Base-by-base conservation (phyloP, 2,329 filamentous ascomycete species). In the Plenodomus lindquistii region DNA sequence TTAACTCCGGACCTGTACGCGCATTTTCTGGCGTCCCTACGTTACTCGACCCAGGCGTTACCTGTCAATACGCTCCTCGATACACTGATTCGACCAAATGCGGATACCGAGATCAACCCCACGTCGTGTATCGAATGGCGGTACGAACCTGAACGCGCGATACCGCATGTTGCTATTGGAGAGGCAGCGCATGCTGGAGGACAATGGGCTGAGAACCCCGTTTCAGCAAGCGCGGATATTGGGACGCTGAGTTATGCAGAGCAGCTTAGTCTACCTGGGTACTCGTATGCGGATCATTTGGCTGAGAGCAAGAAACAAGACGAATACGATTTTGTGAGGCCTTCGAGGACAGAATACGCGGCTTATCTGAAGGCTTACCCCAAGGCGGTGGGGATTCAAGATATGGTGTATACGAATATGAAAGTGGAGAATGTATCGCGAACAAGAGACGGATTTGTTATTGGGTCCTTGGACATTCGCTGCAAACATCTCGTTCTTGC, bases 161-260 rank as follows among this genome's bases (percentile, higher is more conserved):
- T 84, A 4, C 64, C 77, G 8, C 83, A 85, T 61, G 55, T 82
- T 19, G 76, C 81, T 2, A 71, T 85, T 44, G 83, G 82, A 15
- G 73, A 80, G 47, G 73, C 80, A 0, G 46, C 68, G 8, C 66
- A 74, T 35, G 73, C 81, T 1, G 83, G 83, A 15, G 83, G 83
- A 6, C 82, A 85, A 62, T 85, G 83, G 83, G 79, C 77, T 1
- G 79, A 82, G 41, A 78, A 81, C 46, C 76, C 78, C 0, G 73
- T 77, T 13, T 73, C 73, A 20, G 76, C 79, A 3, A 82, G 77
- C 61, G 78, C 77, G 66, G 76, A 83, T 47, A 83, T 85, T 52
- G 81, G 80, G 37, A 81, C 82, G 0, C 62, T 85, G 65, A 85
- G 82, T 64, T 85, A 85, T 70, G 81, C 82, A 2, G 81, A 83